Percentiles rank a stretch among this genome's conserved stretches.
These are phyloP conservation scores for Boletales sp. DNA, from an alignment of 768 basidiomycete species.

Conservation along the genomic window DNA sequence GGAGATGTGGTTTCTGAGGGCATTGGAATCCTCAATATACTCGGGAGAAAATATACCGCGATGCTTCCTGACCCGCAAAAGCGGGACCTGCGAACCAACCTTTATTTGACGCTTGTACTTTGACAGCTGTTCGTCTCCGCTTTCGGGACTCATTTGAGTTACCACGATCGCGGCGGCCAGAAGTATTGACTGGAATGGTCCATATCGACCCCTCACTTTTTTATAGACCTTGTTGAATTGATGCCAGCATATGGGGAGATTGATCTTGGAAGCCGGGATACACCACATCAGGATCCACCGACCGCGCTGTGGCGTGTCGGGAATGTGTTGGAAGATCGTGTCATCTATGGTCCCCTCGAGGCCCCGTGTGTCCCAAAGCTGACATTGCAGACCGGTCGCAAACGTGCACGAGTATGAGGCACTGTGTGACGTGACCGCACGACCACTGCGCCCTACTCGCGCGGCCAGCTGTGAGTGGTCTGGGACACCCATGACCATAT, in stretches of 20 bases:
- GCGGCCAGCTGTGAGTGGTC: neutral
- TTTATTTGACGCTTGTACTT: no score
- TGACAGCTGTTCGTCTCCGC: no score
- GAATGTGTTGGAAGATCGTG: neutral
- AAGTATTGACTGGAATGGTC: no score
- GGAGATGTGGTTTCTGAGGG: constrained; percentile 1
- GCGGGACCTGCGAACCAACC: no score
- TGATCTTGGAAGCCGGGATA: neutral
- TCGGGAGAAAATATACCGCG: neutral
- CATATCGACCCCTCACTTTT: no score
- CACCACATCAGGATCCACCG: neutral
- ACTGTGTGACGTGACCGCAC: neutral
- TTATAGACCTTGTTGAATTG: neutral
- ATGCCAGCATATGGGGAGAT: neutral
- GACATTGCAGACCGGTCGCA: neutral
- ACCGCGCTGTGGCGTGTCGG: no score
- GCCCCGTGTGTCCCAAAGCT: neutral
- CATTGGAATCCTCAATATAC: neutral
- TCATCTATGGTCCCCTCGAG: neutral
- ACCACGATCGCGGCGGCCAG: neutral
- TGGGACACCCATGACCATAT: neutral
- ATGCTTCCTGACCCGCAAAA: neutral
- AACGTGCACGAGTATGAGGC: neutral
- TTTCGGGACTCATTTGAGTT: neutral
- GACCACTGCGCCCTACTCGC: neutral